Evolutionary conservation across 2,329 filamentous ascomycete species (phyloP), one percentile per base, ranked within the genome.

Genomic region (Pochonia chlamydosporia): DNA sequence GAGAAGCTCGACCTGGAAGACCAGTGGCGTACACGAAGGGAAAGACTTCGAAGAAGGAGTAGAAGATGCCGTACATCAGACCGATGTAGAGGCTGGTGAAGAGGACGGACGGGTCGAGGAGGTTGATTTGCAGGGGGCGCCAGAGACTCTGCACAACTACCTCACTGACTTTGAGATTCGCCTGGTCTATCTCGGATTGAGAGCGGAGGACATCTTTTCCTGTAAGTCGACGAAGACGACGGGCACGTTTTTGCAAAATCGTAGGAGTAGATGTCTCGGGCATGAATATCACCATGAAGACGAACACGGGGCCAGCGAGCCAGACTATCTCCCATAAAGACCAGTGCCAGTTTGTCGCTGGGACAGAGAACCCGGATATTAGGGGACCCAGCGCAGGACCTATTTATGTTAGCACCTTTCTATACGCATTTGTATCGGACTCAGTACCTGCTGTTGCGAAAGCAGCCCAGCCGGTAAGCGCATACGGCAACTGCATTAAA

Each of bases 1-100:
- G 26, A 28, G 26, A 28, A 13, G 26, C 26, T 7, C 26, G 26
- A 13, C 26, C 26, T 7, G 26, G 26, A 28, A 28, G 26, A 13
- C 26, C 26, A 3, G 35, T 42, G 7, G 44, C 40, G 35, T 81
- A 83, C 3, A 82, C 74, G 36, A 81, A 68, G 0, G 77, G 74
- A 52, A 82, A 82, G 2, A 78, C 76, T 7, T 78, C 79, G 33
- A 85, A 71, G 57, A 80, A 82, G 5, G 79, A 69, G 54, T 81
- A 84, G 3, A 84, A 70, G 4, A 84, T 67, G 54, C 5, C 72
- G 50, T 78, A 77, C 52, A 68, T 65, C 50, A 73, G 68, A 2
- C 65, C 64, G 5, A 64, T 64, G 46, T 73, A 76, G 3, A 72
- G 64, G 1, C 56, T 61, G 5, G 58, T 56, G 23, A 62, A 53